Base-by-base conservation (phyloP, 495 filamentous ascomycete species). In the Podospora appendiculata region DNA sequence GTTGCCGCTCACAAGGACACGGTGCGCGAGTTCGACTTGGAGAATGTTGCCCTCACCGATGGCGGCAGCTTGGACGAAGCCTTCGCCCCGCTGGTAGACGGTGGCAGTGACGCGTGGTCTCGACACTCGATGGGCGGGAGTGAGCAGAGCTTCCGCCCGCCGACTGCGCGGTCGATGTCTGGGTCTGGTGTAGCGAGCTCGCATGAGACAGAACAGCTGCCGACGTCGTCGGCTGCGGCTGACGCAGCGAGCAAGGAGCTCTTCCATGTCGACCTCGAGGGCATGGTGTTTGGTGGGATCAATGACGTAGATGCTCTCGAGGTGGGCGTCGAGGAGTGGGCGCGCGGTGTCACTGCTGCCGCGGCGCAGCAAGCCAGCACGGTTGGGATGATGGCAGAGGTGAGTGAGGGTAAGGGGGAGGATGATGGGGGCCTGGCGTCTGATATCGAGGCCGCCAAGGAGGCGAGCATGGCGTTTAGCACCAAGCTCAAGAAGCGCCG, bases 11-110 rank as follows among this genome's bases (percentile, higher is more conserved):
- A 91, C 63, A 75, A 79, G 34, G 69, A 67, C 53, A 81, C 82
- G 5, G 75, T 90, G 41, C 67, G 72, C 32, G 85, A 89, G 55
- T 82, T 89, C 61, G 80, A 87, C 51, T 87, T 90, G 63, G 80
- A 88, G 60, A 81, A 84, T 50, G 79, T 85, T 10, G 68, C 72
- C 32, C 70, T 91, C 25, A 74, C 83, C 14, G 71, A 69, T 47
- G 68, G 64, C 32, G 87, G 83, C 17, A 82, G 70, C 47, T 90
- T 86, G 87, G 85, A 90, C 50, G 83, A 87, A 44, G 88, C 86
- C 2, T 73, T 90, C 4, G 79, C 77, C 33, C 84, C 85, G 3
- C 64, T 90, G 52, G 81, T 78, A 45, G 64, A 67, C 14, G 62
- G 61, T 44, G 48, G 44, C 3, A 57, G 61, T 25, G 67, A 67